Percentiles rank a stretch among this genome's conserved stretches.
These are phyloP conservation scores for Solanum clarkiae DNA, from an alignment of 257 asterid species.

Conservation along the genomic window DNA sequence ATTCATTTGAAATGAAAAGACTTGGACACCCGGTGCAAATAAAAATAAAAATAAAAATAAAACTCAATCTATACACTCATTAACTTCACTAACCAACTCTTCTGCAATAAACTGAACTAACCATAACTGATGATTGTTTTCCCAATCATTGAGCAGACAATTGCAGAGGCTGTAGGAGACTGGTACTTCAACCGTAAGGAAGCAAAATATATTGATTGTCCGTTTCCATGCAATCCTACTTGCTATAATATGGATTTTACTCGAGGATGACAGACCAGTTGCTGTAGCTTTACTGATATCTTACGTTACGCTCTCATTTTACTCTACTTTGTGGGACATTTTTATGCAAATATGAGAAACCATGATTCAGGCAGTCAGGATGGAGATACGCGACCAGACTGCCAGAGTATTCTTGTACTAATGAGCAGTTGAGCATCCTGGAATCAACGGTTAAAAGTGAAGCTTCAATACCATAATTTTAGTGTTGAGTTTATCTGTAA, in stretches of 20 bases:
- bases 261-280: conserved; percentile 1
- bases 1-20: not conserved
- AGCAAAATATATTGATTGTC: conserved; percentile 54
- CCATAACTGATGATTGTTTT: not conserved
- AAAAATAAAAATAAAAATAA: no score
- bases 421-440: not conserved
- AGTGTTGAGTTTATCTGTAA: not conserved
- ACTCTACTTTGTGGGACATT: not conserved
- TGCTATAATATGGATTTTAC: conserved; percentile 59
- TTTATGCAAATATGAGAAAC: not conserved
- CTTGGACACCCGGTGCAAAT: no score
- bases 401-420: not conserved
- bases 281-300: not conserved
- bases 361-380: not conserved
- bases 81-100: not conserved
- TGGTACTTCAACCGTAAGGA: conserved; percentile 71
- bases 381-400: not conserved
- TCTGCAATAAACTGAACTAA: not conserved
- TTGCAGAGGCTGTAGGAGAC: conserved; percentile 84
- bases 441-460: not conserved
- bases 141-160: conserved; percentile 40
- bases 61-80: not conserved
- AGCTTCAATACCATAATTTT: not conserved
- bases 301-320: not conserved
- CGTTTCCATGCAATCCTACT: conserved; percentile 89